Percentiles rank a stretch among this genome's conserved stretches.
These are phyloP conservation scores for Fibroporia radiculosa DNA, from an alignment of 768 basidiomycete species.

Conservation along the genomic window DNA sequence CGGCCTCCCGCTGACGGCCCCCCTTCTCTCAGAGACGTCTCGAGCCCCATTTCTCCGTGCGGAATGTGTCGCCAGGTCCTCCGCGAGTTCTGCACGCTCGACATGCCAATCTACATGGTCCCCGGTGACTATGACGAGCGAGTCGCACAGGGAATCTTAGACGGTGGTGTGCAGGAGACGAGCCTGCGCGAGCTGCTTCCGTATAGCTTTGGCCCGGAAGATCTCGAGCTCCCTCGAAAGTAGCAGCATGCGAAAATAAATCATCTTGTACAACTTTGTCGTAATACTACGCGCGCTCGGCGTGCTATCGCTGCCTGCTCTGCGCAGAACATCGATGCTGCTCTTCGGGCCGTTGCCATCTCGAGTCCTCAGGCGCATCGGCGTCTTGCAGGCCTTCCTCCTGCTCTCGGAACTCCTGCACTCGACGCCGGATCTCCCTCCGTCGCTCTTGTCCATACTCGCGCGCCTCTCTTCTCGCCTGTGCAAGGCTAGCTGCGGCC, in stretches of 20 bases:
- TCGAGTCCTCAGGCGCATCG: neutral
- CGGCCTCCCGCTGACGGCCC: neutral
- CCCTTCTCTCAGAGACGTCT: conserved; percentile 49
- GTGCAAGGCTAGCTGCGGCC: conserved; percentile 50
- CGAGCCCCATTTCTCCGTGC: conserved; percentile 69
- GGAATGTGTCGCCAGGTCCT: conserved; percentile 91
- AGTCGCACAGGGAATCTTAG: conserved; percentile 30
- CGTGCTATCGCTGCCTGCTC: too few relatives aligned
- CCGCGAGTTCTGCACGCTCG: conserved; percentile 73
- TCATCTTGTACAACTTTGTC: too few relatives aligned
- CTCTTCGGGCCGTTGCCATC: too few relatives aligned
- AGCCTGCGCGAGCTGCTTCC: conserved; percentile 73
- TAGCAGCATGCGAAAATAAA: too few relatives aligned
- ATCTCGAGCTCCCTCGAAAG: conserved; percentile 47
- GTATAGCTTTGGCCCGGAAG: conserved; percentile 82
- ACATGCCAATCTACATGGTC: conserved; percentile 67
- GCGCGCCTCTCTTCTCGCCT: conserved; percentile 50
- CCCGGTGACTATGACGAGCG: conserved; percentile 52
- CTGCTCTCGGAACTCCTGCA: conserved; percentile 25
- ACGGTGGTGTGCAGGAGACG: conserved; percentile 50
- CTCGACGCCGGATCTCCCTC: conserved; percentile 41
- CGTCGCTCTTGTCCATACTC: conserved; percentile 48
- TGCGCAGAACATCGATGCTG: too few relatives aligned
- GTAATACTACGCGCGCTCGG: too few relatives aligned
- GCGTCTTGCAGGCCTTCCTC: neutral